Evolutionary conservation across 2,329 filamentous ascomycete species (phyloP).

Genomic region (Ophiostoma australiae): DNA sequence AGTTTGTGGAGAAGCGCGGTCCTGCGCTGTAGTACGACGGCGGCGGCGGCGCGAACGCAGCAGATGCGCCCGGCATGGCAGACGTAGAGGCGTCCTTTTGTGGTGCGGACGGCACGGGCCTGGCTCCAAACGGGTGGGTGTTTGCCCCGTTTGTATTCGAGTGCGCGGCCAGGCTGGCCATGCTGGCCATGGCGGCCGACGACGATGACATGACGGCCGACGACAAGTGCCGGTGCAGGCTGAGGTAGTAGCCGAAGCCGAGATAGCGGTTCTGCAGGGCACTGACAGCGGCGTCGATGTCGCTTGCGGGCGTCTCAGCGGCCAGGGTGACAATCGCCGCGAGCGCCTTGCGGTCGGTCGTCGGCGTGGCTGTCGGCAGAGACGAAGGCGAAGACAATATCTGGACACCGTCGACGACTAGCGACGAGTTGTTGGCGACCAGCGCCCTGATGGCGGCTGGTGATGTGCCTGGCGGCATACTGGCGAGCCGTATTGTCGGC

Average conservation of each 20-base stretch:
- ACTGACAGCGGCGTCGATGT: conserved; percentile 77
- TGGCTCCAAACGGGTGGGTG: conserved; percentile 36
- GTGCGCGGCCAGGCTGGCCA: neutral
- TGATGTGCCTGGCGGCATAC: conserved; percentile 56
- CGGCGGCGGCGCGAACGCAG: neutral
- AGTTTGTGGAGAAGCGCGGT: neutral
- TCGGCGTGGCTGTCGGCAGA: conserved; percentile 44
- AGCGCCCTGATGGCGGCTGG: conserved; percentile 56
- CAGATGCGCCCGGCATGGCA: neutral
- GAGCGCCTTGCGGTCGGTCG: conserved; percentile 63
- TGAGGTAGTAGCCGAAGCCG: conserved; percentile 77
- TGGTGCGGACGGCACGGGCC: conserved; percentile 17
- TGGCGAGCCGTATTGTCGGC: conserved; percentile 58
- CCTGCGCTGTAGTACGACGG: neutral
- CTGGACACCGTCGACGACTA: conserved; percentile 69
- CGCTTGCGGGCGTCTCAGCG: conserved; percentile 72
- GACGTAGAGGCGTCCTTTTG: neutral
- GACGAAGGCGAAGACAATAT: conserved; percentile 51
- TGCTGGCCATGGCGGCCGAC: conserved; percentile 19
- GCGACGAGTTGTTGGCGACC: conserved; percentile 42
- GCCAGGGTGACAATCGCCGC: conserved; percentile 77
- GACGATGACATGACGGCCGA: conserved; percentile 57
- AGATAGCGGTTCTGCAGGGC: conserved; percentile 77
- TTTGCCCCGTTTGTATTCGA: conserved; percentile 7
- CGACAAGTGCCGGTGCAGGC: conserved; percentile 75